Evolutionary conservation across 1,284 basidiomycete species (phyloP).

Genomic region (Coniophora puteana): DNA sequence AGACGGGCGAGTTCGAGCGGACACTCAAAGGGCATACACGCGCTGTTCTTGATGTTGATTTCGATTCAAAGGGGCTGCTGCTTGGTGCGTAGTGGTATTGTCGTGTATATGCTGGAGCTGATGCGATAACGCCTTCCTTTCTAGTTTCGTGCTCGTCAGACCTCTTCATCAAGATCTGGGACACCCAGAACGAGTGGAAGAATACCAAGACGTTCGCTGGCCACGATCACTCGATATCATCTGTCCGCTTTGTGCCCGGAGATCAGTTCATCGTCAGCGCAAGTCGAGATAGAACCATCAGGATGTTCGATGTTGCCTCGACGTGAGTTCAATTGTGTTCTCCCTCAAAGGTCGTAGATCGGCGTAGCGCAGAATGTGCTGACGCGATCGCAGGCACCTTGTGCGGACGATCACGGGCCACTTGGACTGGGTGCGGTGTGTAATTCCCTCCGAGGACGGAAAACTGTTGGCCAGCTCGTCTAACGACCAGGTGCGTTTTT

Average conservation of each 20-base stretch:
- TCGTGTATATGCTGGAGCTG: slow-evolving; percentile 5
- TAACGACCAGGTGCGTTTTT: slow-evolving; percentile 70
- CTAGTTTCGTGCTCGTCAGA: slow-evolving; percentile 87
- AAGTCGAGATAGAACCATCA: slow-evolving; percentile 83
- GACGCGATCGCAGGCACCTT: slow-evolving; percentile 45
- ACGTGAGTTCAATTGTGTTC: slow-evolving; percentile 47
- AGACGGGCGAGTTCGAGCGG: slow-evolving; percentile 88
- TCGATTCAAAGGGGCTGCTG: slow-evolving; percentile 79
- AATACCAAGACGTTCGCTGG: slow-evolving; percentile 85
- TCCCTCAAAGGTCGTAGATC: slow-evolving; percentile 9
- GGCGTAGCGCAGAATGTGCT: no score
- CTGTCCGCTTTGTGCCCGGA: slow-evolving; percentile 80
- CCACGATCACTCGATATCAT: slow-evolving; percentile 89
- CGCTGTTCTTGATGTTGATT: slow-evolving; percentile 84
- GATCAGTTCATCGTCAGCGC: slow-evolving; percentile 83
- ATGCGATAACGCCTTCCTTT: slow-evolving; percentile 6
- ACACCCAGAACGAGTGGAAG: slow-evolving; percentile 85
- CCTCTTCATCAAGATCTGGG: slow-evolving; percentile 90
- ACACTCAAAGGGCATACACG: slow-evolving; percentile 93
- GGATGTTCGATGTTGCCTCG: slow-evolving; percentile 82
- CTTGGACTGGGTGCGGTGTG: slow-evolving; percentile 61
- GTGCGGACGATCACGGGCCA: slow-evolving; percentile 57
- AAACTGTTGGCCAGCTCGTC: slow-evolving; percentile 75
- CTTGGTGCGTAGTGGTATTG: slow-evolving; percentile 57
- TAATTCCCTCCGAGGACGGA: slow-evolving; percentile 74